These are phyloP conservation scores for Hibiscus trionum DNA, from an alignment of 345 rosid species.

Conservation along the genomic window DNA sequence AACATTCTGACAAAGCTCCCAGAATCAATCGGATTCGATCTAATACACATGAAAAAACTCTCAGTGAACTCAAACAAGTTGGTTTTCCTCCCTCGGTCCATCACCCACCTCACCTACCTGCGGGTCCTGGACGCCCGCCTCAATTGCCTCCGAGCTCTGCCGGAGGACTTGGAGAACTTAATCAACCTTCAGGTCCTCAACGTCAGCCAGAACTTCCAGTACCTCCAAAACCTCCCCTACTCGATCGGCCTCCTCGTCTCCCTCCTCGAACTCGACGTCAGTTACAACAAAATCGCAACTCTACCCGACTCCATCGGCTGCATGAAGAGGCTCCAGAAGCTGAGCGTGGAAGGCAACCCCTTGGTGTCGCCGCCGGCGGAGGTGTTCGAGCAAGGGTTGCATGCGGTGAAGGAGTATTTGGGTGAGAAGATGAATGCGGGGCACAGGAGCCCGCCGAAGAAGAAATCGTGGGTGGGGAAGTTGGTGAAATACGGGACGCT, in stretches of 20 bases:
- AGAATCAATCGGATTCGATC: conserved; percentile 60
- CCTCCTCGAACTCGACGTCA: conserved; percentile 65
- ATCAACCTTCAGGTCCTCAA: conserved; percentile 65
- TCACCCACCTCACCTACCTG: conserved; percentile 55
- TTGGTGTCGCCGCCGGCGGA: conserved; percentile 63
- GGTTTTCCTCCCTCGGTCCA: conserved; percentile 51
- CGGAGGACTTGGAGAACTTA: conserved; percentile 68
- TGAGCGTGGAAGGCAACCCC: conserved; percentile 75
- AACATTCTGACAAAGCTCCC: conserved; percentile 70
- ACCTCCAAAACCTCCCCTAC: conserved; percentile 47
- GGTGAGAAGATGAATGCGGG: conserved; percentile 50
- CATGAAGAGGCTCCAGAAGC: conserved; percentile 57
- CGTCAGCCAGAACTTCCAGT: conserved; percentile 78
- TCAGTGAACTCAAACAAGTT: conserved; percentile 75
- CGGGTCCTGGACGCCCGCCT: conserved; percentile 61
- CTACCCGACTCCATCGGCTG: conserved; percentile 78
- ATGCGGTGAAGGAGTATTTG: conserved; percentile 55
- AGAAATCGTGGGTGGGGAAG: conserved; percentile 65
- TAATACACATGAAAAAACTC: conserved; percentile 59
- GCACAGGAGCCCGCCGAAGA: conserved; percentile 27
- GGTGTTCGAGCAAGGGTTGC: conserved; percentile 57
- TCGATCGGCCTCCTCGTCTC: conserved; percentile 66
- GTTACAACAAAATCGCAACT: conserved; percentile 58
- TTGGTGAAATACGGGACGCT: conserved; percentile 56
- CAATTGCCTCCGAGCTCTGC: conserved; percentile 66